Conservation (phyloP, 306 rosid species). For the Cotoneaster glaucophyllus region DNA sequence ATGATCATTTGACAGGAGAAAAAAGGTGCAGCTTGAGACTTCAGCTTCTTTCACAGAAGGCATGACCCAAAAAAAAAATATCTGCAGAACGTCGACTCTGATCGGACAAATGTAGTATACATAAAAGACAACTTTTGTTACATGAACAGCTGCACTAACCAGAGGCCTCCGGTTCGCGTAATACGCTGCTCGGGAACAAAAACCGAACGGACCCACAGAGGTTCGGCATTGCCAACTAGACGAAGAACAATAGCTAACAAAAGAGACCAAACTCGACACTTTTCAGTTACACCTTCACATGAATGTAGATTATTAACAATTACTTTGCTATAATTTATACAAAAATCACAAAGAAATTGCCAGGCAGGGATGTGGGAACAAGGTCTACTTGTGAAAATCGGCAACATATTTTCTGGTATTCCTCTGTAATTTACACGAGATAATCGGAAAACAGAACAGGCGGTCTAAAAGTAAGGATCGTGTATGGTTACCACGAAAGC, state of each 20-base stretch:
- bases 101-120: too few relatives aligned
- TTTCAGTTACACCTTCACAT: conserved; percentile 3
- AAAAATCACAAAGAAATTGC: conserved; percentile 2
- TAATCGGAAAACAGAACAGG: background rate
- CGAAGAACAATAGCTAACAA: background rate
- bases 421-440: conserved; percentile 25
- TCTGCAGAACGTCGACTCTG: too few relatives aligned
- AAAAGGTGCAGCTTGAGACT: background rate
- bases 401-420: background rate
- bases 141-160: background rate
- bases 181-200: background rate
- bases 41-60: background rate
- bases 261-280: conserved; percentile 3
- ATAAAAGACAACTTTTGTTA: background rate
- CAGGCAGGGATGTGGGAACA: background rate
- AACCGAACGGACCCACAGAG: too few relatives aligned
- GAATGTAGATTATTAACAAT: background rate
- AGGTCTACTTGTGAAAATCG: conserved; percentile 1
- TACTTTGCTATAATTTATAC: conserved; percentile 21
- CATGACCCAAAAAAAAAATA: too few relatives aligned
- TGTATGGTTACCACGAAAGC: conserved; percentile 16
- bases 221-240: too few relatives aligned
- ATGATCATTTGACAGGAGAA: background rate
- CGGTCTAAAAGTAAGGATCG: background rate
- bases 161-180: background rate